Conservation (phyloP, 1,284 basidiomycete species). For the Boletus albobrunnescens region DNA sequence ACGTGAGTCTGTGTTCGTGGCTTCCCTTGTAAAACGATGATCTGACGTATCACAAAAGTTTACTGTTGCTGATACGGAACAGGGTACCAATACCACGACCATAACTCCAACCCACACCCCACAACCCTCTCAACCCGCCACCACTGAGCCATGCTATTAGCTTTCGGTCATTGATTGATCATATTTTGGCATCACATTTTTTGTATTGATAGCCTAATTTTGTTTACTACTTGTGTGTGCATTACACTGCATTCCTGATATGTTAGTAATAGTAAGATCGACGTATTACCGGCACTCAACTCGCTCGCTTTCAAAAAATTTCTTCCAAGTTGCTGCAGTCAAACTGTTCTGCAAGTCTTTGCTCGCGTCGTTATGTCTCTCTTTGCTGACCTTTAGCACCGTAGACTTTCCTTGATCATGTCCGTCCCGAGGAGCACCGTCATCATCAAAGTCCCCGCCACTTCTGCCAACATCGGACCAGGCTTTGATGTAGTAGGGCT, state of each 20-base stretch:
- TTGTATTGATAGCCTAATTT: constrained; percentile 9
- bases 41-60: constrained; percentile 39
- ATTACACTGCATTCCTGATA: constrained; percentile 1
- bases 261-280: constrained; percentile 7
- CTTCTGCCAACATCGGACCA: constrained; percentile 97
- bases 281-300: not conserved
- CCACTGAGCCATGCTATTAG: constrained; percentile 7
- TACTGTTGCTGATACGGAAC: constrained; percentile 39
- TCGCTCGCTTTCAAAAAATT: not conserved
- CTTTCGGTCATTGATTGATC: constrained; percentile 14
- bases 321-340: not conserved
- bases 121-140: constrained; percentile 1
- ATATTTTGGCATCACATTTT: not conserved
- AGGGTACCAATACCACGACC: constrained; percentile 13
- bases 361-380: constrained; percentile 14
- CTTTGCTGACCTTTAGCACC: not conserved
- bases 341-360: not conserved
- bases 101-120: constrained; percentile 14
- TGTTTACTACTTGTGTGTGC: not conserved
- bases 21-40: not conserved
- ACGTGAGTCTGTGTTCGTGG: constrained; percentile 39
- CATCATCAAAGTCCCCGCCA: constrained; percentile 86
- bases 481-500: constrained; percentile 99
- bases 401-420: constrained; percentile 13
- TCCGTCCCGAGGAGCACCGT: constrained; percentile 35